phyloP scores from a whole-genome alignment of 306 rosid genomes.

The cucumber (Cucumis sativus) region Cucumber_9930_V3 NC_026657.2:8067001-8067500 shows the following conservation, averaged over 20 bases:
- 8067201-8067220: neutral
- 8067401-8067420: neutral
- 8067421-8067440: neutral
- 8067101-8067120: neutral
- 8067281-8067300: neutral
- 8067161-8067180: neutral
- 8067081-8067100: neutral
- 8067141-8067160: neutral
- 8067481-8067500: neutral
- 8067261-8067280: neutral
- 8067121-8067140: neutral
- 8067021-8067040: conserved; percentile 98
- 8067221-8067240: neutral
- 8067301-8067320: neutral
- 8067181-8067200: neutral
- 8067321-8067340: neutral
- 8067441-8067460: neutral
- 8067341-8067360: neutral
- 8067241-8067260: neutral
- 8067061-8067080: conserved; percentile 72
- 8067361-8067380: neutral
- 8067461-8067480: neutral
- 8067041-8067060: conserved; percentile 85
- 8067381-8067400: neutral
- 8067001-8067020: conserved; percentile 98